Conservation (phyloP, 2,329 filamentous ascomycete species). For the Cercospora berteroae region DNA sequence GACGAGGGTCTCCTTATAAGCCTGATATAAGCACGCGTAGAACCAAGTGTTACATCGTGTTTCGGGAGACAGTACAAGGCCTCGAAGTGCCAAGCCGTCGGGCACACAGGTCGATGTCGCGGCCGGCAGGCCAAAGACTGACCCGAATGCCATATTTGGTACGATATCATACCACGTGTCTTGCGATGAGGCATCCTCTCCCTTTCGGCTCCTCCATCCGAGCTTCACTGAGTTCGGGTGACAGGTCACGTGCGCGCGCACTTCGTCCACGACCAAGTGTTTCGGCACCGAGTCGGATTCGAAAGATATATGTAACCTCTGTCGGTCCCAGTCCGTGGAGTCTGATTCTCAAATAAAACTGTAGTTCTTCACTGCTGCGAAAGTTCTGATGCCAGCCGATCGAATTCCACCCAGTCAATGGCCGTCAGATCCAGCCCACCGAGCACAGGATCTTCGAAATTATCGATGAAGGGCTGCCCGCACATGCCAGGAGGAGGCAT, state of each 20-base stretch:
- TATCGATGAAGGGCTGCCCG: constrained; percentile 10
- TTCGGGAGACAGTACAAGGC: neutral
- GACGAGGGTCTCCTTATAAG: neutral
- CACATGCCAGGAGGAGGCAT: constrained; percentile 15
- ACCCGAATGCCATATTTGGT: neutral
- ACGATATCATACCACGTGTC: neutral
- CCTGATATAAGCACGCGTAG: neutral
- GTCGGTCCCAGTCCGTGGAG: neutral
- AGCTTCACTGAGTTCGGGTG: neutral
- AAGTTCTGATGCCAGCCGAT: constrained; percentile 29
- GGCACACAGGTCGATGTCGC: neutral
- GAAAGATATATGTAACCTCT: neutral
- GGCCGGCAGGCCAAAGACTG: neutral
- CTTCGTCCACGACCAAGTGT: neutral
- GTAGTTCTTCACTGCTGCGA: constrained; percentile 21
- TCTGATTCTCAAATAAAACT: neutral
- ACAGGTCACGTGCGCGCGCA: neutral
- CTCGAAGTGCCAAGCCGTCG: neutral
- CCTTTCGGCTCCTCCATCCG: constrained; percentile 9
- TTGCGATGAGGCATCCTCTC: constrained; percentile 4
- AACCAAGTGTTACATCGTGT: neutral
- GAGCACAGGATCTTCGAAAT: constrained; percentile 19
- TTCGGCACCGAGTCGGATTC: constrained; percentile 14
- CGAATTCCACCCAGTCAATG: constrained; percentile 33
- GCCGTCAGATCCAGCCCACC: constrained; percentile 26